Conservation (phyloP, 139 green algal genomes). For the Coelastrella sp. region DNA sequence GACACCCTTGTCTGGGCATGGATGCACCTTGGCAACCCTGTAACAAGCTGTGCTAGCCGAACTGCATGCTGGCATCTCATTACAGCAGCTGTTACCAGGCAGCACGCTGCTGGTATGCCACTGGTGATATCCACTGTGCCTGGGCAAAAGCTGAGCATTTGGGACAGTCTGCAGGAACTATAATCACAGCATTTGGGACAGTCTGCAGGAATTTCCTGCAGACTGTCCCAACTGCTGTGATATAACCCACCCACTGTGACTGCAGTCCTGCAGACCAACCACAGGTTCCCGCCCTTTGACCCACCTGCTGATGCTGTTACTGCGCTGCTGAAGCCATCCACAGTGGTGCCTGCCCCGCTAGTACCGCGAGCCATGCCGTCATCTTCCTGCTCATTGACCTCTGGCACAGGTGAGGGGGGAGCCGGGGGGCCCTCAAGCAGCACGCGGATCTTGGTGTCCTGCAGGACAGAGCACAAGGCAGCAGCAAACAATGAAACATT, state of each 20-base stretch:
- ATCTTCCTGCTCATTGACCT: conserved; percentile 51
- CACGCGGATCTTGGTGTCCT: conserved; percentile 65
- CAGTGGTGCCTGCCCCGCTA: background rate
- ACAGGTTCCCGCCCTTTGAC: background rate
- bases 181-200: too few relatives aligned
- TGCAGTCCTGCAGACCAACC: background rate
- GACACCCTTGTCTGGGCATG: too few relatives aligned
- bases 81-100: too few relatives aligned
- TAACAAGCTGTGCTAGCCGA: too few relatives aligned
- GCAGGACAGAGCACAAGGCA: conserved; percentile 28
- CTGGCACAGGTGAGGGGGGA: conserved; percentile 64
- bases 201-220: too few relatives aligned
- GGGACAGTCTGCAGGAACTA: too few relatives aligned
- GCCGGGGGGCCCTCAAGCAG: conserved; percentile 68
- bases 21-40: too few relatives aligned
- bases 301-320: background rate
- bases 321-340: conserved; percentile 13
- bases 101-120: too few relatives aligned
- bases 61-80: too few relatives aligned
- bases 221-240: too few relatives aligned
- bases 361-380: background rate
- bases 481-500: background rate
- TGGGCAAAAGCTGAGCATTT: too few relatives aligned
- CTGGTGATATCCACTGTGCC: too few relatives aligned
- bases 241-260: background rate